phyloP scores from a whole-genome alignment of 179 eudicot genomes.

The Beta lomatogona region DNA sequence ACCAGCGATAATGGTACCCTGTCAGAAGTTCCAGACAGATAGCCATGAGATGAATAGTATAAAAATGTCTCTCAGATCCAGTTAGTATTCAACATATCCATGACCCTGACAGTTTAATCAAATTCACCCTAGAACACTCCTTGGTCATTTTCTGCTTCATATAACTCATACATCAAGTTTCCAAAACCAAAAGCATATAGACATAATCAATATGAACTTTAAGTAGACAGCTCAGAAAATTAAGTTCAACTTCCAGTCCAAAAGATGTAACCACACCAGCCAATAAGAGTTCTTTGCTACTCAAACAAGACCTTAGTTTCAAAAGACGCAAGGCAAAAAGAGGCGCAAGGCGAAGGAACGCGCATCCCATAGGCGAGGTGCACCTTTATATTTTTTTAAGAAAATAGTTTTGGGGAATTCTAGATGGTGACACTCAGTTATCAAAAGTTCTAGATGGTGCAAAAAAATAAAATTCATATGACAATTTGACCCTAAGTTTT shows the following conservation, averaged over 20 bases:
- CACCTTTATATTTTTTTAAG: no score
- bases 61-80: neutral
- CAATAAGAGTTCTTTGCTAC: no score
- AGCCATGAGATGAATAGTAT: neutral
- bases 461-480: no score
- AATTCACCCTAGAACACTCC: neutral
- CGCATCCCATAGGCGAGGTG: no score
- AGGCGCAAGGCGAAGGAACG: no score
- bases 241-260: neutral
- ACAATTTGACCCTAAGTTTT: no score
- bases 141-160: neutral
- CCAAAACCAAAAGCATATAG: neutral
- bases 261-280: neutral
- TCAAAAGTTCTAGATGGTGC: no score
- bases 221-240: neutral
- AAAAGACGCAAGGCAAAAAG: no score
- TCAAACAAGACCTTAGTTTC: no score
- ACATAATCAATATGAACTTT: neutral
- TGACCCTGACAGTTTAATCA: neutral
- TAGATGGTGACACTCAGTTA: no score
- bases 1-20: neutral
- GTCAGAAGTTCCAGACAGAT: neutral
- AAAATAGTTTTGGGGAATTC: no score
- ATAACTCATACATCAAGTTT: neutral
- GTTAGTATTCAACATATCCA: neutral